Evolutionary conservation across 2,329 filamentous ascomycete genomes (phyloP), one percentile per base, ranked within the genome.

Genomic region (Alternaria brassicae): DNA sequence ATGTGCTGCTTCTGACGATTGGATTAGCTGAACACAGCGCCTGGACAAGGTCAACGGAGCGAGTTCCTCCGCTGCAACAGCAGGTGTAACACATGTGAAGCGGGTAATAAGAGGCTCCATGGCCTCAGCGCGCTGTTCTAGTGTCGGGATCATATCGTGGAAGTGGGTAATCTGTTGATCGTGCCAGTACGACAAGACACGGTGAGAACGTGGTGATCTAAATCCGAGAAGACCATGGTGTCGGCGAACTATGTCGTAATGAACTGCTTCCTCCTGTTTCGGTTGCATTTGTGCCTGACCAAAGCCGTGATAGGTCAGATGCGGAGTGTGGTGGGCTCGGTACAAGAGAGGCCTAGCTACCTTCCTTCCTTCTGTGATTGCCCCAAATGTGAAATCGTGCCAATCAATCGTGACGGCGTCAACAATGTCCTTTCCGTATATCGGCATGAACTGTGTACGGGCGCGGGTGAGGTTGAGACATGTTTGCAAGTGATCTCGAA

Each of bases 61-160:
- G 69, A 96, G 83, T 65, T 96, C 92, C 28, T 90, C 86, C 0
- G 93, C 92, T 3, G 96, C 88, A 12, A 92, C 94, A 1, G 92
- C 89, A 2, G 95, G 95, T 0, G 95, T 98, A 32, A 97, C 88
- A 70, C 94, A 99, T 1, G 91, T 92, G 71, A 97, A 99, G 73
- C 94, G 92, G 63, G 91, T 88, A 53, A 99, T 89, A 3, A 86
- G 88, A 0, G 87, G 88, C 70, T 94, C 89, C 78, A 96, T 83
- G 13, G 84, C 82, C 51, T 88, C 85, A 1, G 93, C 89, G 23
- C 93, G 89, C 69, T 92, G 85, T 39, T 89, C 85, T 0, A 96
- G 77, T 0, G 89, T 92, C 17, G 89, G 87, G n/a, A 95, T 86
- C 79, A 95, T 86, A 4, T 85, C 82, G 36, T 82, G 82, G 48